phyloP scores from a whole-genome alignment of 2,329 filamentous ascomycete species.

The Pseudopyricularia javanii region DNA sequence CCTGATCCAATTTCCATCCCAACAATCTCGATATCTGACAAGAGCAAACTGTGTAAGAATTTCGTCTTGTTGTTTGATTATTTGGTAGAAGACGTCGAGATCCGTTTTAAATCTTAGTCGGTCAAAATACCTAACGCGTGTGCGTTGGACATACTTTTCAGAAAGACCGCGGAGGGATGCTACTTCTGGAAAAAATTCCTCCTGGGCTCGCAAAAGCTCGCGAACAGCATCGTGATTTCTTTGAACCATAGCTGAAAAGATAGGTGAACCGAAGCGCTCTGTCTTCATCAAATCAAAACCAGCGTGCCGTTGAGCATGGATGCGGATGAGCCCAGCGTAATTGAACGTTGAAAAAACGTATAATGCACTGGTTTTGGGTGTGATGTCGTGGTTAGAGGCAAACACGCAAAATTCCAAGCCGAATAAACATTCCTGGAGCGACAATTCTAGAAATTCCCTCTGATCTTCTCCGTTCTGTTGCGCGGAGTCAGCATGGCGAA shows the following conservation, averaged over 20 bases:
- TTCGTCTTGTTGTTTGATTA: neutral
- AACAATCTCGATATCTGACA: neutral
- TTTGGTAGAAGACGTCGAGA: neutral
- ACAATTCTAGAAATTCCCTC: conserved; percentile 18
- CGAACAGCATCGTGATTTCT: conserved; percentile 3
- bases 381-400: too few species aligned
- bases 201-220: neutral
- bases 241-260: conserved; percentile 6
- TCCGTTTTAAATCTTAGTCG: neutral
- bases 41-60: neutral
- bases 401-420: too few species aligned
- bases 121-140: neutral
- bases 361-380: neutral
- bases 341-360: neutral
- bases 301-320: neutral
- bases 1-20: too few species aligned
- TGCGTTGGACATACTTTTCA: neutral
- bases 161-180: neutral
- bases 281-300: neutral
- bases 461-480: conserved; percentile 14
- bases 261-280: conserved; percentile 5
- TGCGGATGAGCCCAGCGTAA: conserved; percentile 1
- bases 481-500: conserved; percentile 27
- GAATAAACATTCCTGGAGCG: neutral
- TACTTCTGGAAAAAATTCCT: neutral